Evolutionary conservation across 2,329 filamentous ascomycete genomes (phyloP).

Genomic region (Colletotrichum plurivorum): DNA sequence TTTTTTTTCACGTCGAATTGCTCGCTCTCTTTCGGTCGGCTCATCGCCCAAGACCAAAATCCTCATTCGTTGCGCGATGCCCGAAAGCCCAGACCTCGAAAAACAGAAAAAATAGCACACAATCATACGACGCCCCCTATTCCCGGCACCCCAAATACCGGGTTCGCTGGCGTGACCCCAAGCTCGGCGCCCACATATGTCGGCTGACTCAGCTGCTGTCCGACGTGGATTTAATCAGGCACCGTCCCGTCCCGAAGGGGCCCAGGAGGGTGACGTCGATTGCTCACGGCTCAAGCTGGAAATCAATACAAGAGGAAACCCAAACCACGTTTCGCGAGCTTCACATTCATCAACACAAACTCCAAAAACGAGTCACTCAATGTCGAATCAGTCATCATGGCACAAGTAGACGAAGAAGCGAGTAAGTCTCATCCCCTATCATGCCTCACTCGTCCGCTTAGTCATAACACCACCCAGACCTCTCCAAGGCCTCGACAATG

Average conservation of each 20-base stretch:
- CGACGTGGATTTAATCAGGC: conserved; percentile 2
- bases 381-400: conserved; percentile 1
- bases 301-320: too few relatives aligned
- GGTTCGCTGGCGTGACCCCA: conserved; percentile 11
- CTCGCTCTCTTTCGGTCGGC: neutral
- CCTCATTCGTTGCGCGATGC: neutral
- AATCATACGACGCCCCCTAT: conserved; percentile 32
- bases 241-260: conserved; percentile 8
- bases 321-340: neutral
- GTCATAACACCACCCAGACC: neutral
- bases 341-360: neutral
- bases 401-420: conserved; percentile 23
- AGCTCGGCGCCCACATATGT: neutral
- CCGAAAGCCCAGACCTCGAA: neutral
- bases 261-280: conserved; percentile 25
- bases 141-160: neutral
- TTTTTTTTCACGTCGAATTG: neutral
- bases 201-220: conserved; percentile 26
- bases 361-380: neutral
- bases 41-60: too few relatives aligned
- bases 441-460: neutral
- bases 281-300: neutral
- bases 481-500: conserved; percentile 15
- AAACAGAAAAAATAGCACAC: neutral
- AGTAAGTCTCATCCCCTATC: conserved; percentile 8